phyloP scores from a whole-genome alignment of 306 rosid species.

The Pterocarpus santalinus region DNA sequence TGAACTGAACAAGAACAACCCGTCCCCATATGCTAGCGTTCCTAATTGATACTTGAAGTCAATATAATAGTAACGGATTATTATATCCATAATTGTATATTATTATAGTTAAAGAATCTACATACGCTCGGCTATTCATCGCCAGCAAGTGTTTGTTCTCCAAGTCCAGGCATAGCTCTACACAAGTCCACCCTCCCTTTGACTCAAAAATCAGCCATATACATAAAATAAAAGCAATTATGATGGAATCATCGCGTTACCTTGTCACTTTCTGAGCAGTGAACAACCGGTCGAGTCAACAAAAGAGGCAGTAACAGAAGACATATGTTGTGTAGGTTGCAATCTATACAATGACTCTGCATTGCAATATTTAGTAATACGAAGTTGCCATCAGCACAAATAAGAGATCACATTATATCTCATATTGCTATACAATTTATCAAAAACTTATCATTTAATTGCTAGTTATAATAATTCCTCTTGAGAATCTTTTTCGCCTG shows the following conservation, averaged over 20 bases:
- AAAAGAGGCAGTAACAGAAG: not conserved
- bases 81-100: not conserved
- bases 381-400: too few relatives aligned
- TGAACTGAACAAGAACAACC: not conserved
- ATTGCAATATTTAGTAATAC: not conserved
- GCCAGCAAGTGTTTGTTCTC: not conserved
- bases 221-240: not conserved
- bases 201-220: not conserved
- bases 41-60: not conserved
- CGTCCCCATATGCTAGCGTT: constrained; percentile 19
- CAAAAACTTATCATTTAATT: not conserved
- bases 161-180: not conserved
- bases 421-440: too few relatives aligned
- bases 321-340: not conserved
- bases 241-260: not conserved
- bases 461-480: not conserved
- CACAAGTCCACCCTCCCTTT: not conserved
- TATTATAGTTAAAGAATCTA: not conserved
- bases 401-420: not conserved
- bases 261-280: not conserved
- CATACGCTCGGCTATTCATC: not conserved
- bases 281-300: constrained; percentile 18
- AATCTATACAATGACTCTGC: too few relatives aligned
- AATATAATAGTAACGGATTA: not conserved
- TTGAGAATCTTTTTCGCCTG: not conserved